Conservation (phyloP, 495 filamentous ascomycete genomes). For the Neurospora tetrasperma region DNA sequence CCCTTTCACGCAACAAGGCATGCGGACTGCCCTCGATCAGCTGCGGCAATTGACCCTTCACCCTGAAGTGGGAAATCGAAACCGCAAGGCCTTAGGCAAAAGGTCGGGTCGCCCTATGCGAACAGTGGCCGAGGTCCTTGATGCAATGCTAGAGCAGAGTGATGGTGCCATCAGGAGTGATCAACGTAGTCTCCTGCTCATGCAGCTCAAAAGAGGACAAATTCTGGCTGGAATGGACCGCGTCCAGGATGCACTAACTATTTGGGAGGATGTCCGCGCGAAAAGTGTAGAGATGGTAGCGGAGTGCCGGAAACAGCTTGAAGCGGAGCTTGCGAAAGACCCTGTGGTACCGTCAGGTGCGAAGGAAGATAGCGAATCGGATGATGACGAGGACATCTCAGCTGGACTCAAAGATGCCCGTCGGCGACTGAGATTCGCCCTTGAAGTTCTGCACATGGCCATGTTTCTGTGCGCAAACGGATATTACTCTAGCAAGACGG, state of each 20-base stretch:
- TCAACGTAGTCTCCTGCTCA: conserved; percentile 52
- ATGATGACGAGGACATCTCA: conserved; percentile 18
- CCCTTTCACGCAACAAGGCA: conserved; percentile 45
- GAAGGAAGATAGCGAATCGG: conserved; percentile 34
- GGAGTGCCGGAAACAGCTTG: conserved; percentile 54
- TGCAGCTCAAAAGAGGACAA: conserved; percentile 59
- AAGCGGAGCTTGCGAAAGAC: conserved; percentile 39
- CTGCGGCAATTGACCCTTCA: conserved; percentile 84
- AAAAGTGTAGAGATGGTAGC: conserved; percentile 46
- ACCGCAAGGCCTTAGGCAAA: conserved; percentile 55
- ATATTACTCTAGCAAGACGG: conserved; percentile 69
- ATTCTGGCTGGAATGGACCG: conserved; percentile 53
- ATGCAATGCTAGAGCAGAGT: conserved; percentile 80
- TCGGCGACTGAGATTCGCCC: conserved; percentile 54
- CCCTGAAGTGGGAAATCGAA: conserved; percentile 60
- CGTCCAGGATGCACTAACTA: conserved; percentile 44
- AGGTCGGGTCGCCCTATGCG: conserved; percentile 50
- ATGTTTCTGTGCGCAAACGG: conserved; percentile 77
- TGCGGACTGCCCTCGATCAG: conserved; percentile 41
- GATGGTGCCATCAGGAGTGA: conserved; percentile 52
- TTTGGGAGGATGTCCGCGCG: conserved; percentile 55
- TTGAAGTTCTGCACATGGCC: conserved; percentile 75
- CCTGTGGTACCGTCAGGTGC: conserved; percentile 16
- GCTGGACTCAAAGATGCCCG: conserved; percentile 38
- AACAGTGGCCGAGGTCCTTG: conserved; percentile 76